Conservation (phyloP, 768 basidiomycete species). For the Royoungia palumana region DNA sequence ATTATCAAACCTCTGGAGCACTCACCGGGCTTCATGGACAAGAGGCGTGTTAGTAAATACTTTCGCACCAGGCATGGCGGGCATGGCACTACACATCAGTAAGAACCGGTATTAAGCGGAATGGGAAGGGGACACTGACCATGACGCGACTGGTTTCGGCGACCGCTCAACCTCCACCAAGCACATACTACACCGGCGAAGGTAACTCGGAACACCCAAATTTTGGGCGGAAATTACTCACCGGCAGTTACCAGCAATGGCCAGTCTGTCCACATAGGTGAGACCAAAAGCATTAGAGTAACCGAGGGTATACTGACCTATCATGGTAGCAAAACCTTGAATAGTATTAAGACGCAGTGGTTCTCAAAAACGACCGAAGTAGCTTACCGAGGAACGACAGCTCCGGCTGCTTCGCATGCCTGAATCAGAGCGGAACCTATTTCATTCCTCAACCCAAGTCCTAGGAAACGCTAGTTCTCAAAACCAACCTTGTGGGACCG, state of each 20-base stretch:
- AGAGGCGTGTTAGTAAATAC: slow-evolving; percentile 93
- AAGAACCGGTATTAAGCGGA: background rate
- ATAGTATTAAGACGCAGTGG: slow-evolving; percentile 13
- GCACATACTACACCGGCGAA: slow-evolving; percentile 71
- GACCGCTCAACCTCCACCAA: slow-evolving; percentile 95
- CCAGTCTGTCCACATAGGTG: slow-evolving; percentile 52
- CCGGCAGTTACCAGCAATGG: slow-evolving; percentile 98
- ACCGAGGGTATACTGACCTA: slow-evolving; percentile 41
- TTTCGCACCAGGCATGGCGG: slow-evolving; percentile 91
- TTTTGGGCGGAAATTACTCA: slow-evolving; percentile 35
- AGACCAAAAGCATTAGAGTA: background rate
- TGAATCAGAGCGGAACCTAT: slow-evolving; percentile 93
- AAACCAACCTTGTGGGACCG: slow-evolving; percentile 86
- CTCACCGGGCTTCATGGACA: slow-evolving; percentile 80
- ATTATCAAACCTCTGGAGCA: slow-evolving; percentile 1
- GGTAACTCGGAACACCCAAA: slow-evolving; percentile 7
- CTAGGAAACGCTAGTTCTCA: background rate
- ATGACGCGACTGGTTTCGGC: slow-evolving; percentile 93
- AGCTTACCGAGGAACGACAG: slow-evolving; percentile 71
- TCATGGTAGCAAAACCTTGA: slow-evolving; percentile 84
- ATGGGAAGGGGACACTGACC: slow-evolving; percentile 44
- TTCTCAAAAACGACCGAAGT: background rate
- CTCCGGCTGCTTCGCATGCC: slow-evolving; percentile 88
- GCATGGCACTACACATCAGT: slow-evolving; percentile 71
- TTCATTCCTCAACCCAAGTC: slow-evolving; percentile 8